These are phyloP conservation scores for Tagetes patula DNA, from an alignment of 129 eudicot genomes.

Conservation along the genomic window DNA sequence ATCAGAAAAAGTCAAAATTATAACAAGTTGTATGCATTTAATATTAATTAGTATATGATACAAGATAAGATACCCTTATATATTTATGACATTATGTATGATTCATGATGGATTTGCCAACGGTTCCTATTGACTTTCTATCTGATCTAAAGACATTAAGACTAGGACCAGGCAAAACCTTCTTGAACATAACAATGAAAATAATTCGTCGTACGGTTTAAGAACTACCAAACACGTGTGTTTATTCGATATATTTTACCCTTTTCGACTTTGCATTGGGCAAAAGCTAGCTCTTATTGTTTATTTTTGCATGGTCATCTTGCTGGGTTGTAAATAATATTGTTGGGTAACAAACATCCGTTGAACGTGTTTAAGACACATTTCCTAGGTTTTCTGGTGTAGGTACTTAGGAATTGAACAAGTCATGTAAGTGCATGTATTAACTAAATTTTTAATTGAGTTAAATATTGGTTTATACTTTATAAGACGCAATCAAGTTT, in stretches of 20 bases:
- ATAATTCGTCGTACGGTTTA: neutral
- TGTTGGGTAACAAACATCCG: too few relatives aligned
- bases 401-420: too few relatives aligned
- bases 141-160: constrained; percentile 20
- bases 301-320: too few relatives aligned
- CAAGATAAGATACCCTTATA: constrained; percentile 4
- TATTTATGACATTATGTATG: neutral
- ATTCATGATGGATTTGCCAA: constrained; percentile 6
- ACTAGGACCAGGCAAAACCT: constrained; percentile 11
- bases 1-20: constrained; percentile 23
- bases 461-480: too few relatives aligned
- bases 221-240: constrained; percentile 4
- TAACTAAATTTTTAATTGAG: too few relatives aligned
- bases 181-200: neutral
- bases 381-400: too few relatives aligned
- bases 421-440: too few relatives aligned
- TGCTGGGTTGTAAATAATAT: too few relatives aligned
- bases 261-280: neutral
- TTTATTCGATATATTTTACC: neutral
- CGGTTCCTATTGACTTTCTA: constrained; percentile 23
- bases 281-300: too few relatives aligned
- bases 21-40: constrained; percentile 25
- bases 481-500: too few relatives aligned
- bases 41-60: neutral
- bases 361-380: too few relatives aligned